phyloP scores from a whole-genome alignment of 2,329 filamentous ascomycete species.

The Beauveria brongniartii region DNA sequence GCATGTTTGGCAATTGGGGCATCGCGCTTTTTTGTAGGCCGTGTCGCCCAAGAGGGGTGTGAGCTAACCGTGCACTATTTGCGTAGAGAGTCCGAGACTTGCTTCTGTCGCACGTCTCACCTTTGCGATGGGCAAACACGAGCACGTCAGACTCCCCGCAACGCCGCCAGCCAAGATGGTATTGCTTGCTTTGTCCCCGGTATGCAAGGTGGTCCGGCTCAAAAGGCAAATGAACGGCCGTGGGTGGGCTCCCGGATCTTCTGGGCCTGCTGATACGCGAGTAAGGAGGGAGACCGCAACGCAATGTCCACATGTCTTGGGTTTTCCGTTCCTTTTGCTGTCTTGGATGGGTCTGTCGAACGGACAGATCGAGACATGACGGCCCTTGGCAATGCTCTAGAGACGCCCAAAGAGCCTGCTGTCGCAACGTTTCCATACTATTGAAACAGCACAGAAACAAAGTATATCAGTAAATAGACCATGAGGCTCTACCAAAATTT shows the following conservation, averaged over 20 bases:
- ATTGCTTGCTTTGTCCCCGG: background rate
- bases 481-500: too few relatives aligned
- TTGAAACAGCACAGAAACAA: too few relatives aligned
- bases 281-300: background rate
- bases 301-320: background rate
- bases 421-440: background rate
- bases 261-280: background rate
- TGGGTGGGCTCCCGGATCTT: background rate
- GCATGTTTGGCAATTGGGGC: background rate
- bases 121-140: background rate
- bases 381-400: background rate
- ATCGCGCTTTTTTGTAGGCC: background rate
- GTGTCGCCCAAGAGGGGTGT: background rate
- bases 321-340: background rate
- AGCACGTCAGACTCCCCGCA: background rate
- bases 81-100: background rate
- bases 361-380: background rate
- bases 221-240: background rate
- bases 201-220: background rate
- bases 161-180: background rate
- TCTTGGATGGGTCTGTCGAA: background rate
- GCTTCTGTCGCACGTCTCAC: constrained; percentile 1
- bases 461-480: too few relatives aligned
- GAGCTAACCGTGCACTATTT: background rate
- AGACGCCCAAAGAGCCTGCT: background rate